Conservation (phyloP, 345 rosid species). For the Rhodamnia rubescens region DNA sequence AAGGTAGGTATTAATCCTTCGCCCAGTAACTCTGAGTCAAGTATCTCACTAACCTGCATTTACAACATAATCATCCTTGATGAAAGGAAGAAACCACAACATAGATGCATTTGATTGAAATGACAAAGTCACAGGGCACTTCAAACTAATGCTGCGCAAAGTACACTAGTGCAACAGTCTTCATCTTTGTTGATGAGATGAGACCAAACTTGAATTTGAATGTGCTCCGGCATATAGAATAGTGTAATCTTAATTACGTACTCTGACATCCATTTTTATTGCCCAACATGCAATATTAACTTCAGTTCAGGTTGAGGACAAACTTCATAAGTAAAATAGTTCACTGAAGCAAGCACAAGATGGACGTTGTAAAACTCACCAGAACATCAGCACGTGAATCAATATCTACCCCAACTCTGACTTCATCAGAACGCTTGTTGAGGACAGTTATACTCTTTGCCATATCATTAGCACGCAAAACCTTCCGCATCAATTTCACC, state of each 20-base stretch:
- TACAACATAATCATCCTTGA: background rate
- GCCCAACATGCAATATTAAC: background rate
- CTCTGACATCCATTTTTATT: background rate
- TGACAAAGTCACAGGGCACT: background rate
- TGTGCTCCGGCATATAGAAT: background rate
- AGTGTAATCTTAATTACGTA: background rate
- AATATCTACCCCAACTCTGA: constrained; percentile 52
- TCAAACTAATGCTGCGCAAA: background rate
- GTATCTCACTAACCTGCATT: constrained; percentile 82
- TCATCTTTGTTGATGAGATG: background rate
- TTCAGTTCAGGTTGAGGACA: background rate
- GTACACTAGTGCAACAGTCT: background rate
- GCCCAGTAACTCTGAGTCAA: constrained; percentile 89
- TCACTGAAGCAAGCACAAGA: background rate
- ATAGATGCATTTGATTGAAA: background rate
- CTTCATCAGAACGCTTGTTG: constrained; percentile 78
- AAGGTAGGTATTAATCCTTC: constrained; percentile 93
- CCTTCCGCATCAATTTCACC: constrained; percentile 86
- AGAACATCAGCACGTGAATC: constrained; percentile 67
- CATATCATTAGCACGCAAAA: constrained; percentile 57
- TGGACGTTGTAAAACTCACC: constrained; percentile 28
- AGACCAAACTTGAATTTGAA: background rate
- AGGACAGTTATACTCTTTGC: constrained; percentile 39
- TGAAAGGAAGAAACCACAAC: background rate
- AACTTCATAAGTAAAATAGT: background rate